Base-by-base conservation (phyloP, 768 basidiomycete species). In the Tylopilus plumbeoviolaceoides region DNA sequence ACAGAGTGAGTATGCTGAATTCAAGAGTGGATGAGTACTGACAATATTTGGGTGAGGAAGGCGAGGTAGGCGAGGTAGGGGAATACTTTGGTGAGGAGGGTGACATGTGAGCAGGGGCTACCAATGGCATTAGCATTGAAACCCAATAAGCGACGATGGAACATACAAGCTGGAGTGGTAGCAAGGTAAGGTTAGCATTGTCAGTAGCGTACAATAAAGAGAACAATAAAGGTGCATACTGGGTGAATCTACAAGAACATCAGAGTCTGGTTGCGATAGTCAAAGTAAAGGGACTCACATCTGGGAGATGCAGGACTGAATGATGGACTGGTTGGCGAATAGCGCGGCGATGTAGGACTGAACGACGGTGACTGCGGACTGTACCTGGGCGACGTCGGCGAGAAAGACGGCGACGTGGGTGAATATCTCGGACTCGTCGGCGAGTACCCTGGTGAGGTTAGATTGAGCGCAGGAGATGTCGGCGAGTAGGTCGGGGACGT, bases 221-320 rank as follows among this genome's bases (percentile, higher is more conserved):
- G 45, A 51, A 36, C 33, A 39, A 41, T 0, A 54, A 50, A 46
- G 7, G 60, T 64, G 75, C 88, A 73, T 83, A 82, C 89, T 91
- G 28, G 89, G 89, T 44, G 89, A 91, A 70, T 91, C 89, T 89
- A 59, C 27, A 25, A 30, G 38, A 11, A 40, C 47, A 25, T 63
- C 30, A 58, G 50, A 27, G 23, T 12, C 17, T 3, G 8, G 4
- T 1, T 8, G 48, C 8, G 10, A 31, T 25, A 20, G 35, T 47
- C 14, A 48, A 21, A 41, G 38, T 12, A 20, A 36, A 46, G 41
- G 59, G 42, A 75, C 86, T 74, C 74, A 89, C 87, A 91, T 67
- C 87, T 78, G 11, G 92, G 94, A n/a, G 91, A 92, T n/a, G 90
- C 85, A 21, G 91, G 91, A 58, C 89, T 91, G 76, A 93, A 95